Conservation (phyloP, 2,329 filamentous ascomycete genomes). For the Chaetomium olivaceum region DNA sequence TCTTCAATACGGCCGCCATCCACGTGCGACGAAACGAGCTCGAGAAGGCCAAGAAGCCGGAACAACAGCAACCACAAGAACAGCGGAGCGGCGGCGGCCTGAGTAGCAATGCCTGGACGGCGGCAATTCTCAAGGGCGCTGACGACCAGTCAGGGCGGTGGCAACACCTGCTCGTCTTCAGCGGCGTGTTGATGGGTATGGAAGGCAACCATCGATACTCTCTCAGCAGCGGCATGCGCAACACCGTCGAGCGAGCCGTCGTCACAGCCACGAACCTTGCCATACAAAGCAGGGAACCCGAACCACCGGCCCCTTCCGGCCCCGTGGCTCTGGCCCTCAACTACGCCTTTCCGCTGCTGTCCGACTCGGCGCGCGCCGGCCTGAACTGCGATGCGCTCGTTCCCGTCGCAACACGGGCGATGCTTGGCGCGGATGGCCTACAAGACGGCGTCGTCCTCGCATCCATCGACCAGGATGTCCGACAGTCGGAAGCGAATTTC, state of each 20-base stretch:
- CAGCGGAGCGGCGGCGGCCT: constrained; percentile 45
- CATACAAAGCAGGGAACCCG: constrained; percentile 46
- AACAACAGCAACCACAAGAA: neutral
- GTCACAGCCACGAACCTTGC: constrained; percentile 77
- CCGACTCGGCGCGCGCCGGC: constrained; percentile 56
- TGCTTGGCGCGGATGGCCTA: constrained; percentile 72
- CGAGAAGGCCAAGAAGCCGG: constrained; percentile 36
- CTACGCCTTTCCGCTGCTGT: constrained; percentile 72
- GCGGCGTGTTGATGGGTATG: constrained; percentile 76
- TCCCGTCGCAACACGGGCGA: constrained; percentile 66
- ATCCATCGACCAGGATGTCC: constrained; percentile 67
- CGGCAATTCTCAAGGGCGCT: constrained; percentile 57
- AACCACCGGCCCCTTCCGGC: constrained; percentile 44
- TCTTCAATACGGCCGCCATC: constrained; percentile 68
- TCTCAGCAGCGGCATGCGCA: constrained; percentile 64
- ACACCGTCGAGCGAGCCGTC: constrained; percentile 70
- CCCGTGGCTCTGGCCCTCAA: constrained; percentile 72
- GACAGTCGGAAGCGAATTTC: constrained; percentile 56
- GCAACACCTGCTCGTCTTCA: constrained; percentile 81
- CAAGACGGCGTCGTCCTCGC: constrained; percentile 74
- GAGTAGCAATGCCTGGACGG: constrained; percentile 55
- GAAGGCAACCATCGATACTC: constrained; percentile 63
- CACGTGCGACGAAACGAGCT: constrained; percentile 53
- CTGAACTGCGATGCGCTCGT: constrained; percentile 71
- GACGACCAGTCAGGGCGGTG: constrained; percentile 66